Conservation (phyloP, 1,284 basidiomycete genomes). For the Sporisorium reilianum region DNA sequence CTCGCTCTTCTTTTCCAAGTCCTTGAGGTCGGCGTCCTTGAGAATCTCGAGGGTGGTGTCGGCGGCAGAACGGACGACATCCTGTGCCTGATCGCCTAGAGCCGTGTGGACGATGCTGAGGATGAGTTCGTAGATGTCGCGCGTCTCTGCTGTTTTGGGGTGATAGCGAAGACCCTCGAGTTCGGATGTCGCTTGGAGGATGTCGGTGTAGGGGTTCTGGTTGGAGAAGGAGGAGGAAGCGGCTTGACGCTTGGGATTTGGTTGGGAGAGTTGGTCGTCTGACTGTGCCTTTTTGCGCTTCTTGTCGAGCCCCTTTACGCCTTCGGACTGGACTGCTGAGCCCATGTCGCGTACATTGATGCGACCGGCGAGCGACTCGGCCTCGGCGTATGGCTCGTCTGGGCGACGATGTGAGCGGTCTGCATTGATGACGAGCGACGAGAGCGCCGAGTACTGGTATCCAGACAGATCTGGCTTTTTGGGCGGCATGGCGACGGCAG, state of each 20-base stretch:
- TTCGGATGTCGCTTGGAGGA: conserved; percentile 76
- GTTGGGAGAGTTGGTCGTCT: conserved; percentile 50
- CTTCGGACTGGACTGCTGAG: conserved; percentile 83
- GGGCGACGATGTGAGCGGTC: conserved; percentile 58
- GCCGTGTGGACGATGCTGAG: conserved; percentile 76
- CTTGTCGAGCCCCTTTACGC: conserved; percentile 92
- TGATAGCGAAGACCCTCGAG: conserved; percentile 93
- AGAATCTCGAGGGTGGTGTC: conserved; percentile 89
- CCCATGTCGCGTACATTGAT: conserved; percentile 95
- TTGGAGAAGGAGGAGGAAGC: conserved; percentile 75
- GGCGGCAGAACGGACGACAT: conserved; percentile 92
- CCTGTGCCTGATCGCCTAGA: conserved; percentile 94
- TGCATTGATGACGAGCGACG: conserved; percentile 65
- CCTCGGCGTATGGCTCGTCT: conserved; percentile 90
- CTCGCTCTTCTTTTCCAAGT: conserved; percentile 98
- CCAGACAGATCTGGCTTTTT: conserved; percentile 67
- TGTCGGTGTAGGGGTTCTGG: conserved; percentile 73
- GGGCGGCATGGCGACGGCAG: conserved; percentile 54
- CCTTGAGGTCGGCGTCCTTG: conserved; percentile 90
- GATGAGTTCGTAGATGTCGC: conserved; percentile 94
- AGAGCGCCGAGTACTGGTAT: conserved; percentile 68
- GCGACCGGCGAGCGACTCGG: conserved; percentile 89
- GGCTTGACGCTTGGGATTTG: conserved; percentile 39
- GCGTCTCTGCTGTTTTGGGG: conserved; percentile 91
- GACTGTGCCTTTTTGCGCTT: conserved; percentile 76